phyloP scores from a whole-genome alignment of 176 grass and related monocot species.

The Phoenix roebelenii region DNA sequence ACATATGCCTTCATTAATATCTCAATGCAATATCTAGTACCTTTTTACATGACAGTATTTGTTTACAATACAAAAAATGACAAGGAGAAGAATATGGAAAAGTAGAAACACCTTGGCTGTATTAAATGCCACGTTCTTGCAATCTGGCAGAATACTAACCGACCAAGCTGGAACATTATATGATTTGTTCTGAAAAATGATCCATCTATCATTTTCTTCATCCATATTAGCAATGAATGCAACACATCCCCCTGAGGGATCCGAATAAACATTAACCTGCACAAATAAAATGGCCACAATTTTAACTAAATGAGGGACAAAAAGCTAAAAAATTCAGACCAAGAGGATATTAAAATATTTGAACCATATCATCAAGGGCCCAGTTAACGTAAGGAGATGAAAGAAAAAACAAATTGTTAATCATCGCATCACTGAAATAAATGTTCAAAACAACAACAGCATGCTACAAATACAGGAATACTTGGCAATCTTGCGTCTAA shows the following conservation, averaged over 20 bases:
- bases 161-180: conserved; percentile 97
- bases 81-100: conserved; percentile 1
- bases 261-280: conserved; percentile 80
- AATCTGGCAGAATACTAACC: conserved; percentile 93
- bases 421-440: too few relatives aligned
- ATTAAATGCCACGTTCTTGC: conserved; percentile 92
- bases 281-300: conserved; percentile 8
- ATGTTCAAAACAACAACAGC: too few relatives aligned
- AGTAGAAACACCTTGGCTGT: conserved; percentile 59
- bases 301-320: conserved; percentile 2
- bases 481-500: too few relatives aligned
- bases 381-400: too few relatives aligned
- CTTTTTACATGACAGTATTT: too few relatives aligned
- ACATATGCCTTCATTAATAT: too few relatives aligned
- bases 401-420: too few relatives aligned
- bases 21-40: too few relatives aligned
- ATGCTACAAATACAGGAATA: too few relatives aligned
- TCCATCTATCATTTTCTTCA: conserved; percentile 49
- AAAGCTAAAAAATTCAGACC: not conserved
- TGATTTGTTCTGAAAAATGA: conserved; percentile 53
- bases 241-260: conserved; percentile 69
- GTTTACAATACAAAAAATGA: too few relatives aligned
- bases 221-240: conserved; percentile 83
- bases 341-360: too few relatives aligned
- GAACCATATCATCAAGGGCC: too few relatives aligned